Evolutionary conservation across 1,284 basidiomycete genomes (phyloP), one percentile per base, ranked within the genome.

Genomic region (Trichosporon sp.): DNA sequence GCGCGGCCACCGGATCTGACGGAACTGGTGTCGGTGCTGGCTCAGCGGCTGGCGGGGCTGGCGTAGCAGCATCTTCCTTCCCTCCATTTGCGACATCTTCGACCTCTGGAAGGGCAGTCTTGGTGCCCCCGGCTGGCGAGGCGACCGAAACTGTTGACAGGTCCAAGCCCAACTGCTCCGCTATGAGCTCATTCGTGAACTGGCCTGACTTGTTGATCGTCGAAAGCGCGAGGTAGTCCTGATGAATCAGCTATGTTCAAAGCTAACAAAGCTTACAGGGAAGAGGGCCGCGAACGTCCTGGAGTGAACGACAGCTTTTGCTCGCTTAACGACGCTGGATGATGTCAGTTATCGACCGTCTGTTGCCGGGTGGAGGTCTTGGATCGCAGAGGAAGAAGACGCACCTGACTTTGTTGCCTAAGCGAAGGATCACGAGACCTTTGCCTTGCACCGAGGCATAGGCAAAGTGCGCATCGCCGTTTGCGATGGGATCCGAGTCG

Each of bases 161-260:
- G 58, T 71, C 54, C 13, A 74, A 59, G 4, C 65, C 70, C 9
- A 77, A 66, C 21, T 70, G 63, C 25, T 74, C 70, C 5, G 62
- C 61, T 27, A 75, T 64, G 31, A 75, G 65, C 11, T 71, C 68
- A 46, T 74, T 70, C 8, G 72, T 74, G n/a, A 77, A 64, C 52
- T 74, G 68, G 10, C 62, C 65, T 4, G 67, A 60, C 11, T 67
- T 37, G 11, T 70, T 66, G 59, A 78, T 70, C n/a, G 74, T 77
- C 44, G 73, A 66, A 8, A 76, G 62, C 4, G 75, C 73, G n/a
- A 72, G 70, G 61, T 78, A 74, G 61, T 78, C 74, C 75, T 77
- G 65, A 2, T 7, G 13, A 27, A 27, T 40, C 36, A 36, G 34
- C 49, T 11, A 6, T 23, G 40, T 21, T 21, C 40, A 10, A 8